Evolutionary conservation across 495 filamentous ascomycete genomes (phyloP), one percentile per base, ranked within the genome.

Genomic region (Trichoderma parareesei): DNA sequence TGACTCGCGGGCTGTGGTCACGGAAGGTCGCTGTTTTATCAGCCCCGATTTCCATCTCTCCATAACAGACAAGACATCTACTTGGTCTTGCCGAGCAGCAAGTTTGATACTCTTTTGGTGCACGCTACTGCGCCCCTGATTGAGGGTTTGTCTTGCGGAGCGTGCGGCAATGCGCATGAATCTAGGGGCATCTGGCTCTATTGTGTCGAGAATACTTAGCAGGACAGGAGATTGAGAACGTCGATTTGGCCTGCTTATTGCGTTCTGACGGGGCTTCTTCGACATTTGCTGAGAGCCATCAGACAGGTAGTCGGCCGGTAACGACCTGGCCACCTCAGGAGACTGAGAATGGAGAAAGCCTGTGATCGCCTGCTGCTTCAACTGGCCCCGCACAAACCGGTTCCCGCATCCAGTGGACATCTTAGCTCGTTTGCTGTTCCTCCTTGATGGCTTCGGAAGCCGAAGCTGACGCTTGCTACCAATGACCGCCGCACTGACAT

Each of bases 81-180:
- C 74, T 7, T 90, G 96, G 69, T 97, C 93, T 16, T 76, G 70
- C 33, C 79, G 80, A 37, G 85, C 93, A 42, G 85, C 87, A 7
- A 98, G 72, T 41, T 84, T 77, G 61, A 98, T 84, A 40, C 85
- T 74, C 72, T 97, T 98, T 41, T 74, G 79, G 5, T 84, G 81
- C n/a, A 91, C 92, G 61, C 87, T 91, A 64, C 87, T 83, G 69
- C 88, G 86, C 7, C 91, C 93, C 65, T 79, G 70, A 67, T 90
- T 87, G 46, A 68, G 69, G 67, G 84, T 82, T 64, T 76, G 81
- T 16, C 81, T 87, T 55, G 85, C 91, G 65, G 81, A 78, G 60
- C 95, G 86, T 20, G 84, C 84, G 46, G 94, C 94, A 67, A 98
- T 73, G 61, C 85, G 86, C 27, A 97, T 76, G 70, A 98, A 98